Base-by-base conservation (phyloP, 768 basidiomycete genomes). In the Leccinum rimulosum region DNA sequence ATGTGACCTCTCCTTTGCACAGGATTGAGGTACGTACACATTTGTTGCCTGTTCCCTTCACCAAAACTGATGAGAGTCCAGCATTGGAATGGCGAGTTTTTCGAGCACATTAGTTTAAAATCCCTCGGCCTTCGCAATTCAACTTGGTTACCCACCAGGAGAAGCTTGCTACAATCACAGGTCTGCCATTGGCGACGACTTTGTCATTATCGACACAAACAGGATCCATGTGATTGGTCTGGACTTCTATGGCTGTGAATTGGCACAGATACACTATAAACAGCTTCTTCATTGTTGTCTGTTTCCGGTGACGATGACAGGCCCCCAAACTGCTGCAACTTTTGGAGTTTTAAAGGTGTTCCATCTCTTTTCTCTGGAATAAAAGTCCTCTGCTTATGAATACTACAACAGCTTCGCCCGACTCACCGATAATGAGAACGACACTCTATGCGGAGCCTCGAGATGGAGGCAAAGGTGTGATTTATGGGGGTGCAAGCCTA, bases 21-120 rank as follows among this genome's bases (percentile, higher is more conserved):
- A 33, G 43, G n/a, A 52, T 58, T 6, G 30, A 58, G 43, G 51
- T 43, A 38, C 38, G 38, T 12, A 17, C 17, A 17, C 11, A 17
- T 17, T 38, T 38, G 11, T 14, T 12, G 17, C 38, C 17, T 38
- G 38, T 38, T 38, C 38, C n/a, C n/a, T n/a, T n/a, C n/a, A n/a
- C n/a, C n/a, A 43, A 43, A 43, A 43, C 14, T 43, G 15, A 43
- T 17, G 40, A n/a, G 15, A 14, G 40, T 5, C 40, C 28, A 59
- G 58, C 17, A 55, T 6, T 59, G 53, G 58, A 59, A 59, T 7
- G 15, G 54, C 4, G 22, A 59, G 3, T 50, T 50, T 3, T 59
- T 59, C 5, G 28, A 55, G 17, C 15, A 7, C 7, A 30, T 59
- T 2, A 33, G 30, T 1, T 43, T 59, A 22, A 59, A 50, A 7